phyloP scores from a whole-genome alignment of 306 rosid genomes.

The Dryas octopetala region DNA sequence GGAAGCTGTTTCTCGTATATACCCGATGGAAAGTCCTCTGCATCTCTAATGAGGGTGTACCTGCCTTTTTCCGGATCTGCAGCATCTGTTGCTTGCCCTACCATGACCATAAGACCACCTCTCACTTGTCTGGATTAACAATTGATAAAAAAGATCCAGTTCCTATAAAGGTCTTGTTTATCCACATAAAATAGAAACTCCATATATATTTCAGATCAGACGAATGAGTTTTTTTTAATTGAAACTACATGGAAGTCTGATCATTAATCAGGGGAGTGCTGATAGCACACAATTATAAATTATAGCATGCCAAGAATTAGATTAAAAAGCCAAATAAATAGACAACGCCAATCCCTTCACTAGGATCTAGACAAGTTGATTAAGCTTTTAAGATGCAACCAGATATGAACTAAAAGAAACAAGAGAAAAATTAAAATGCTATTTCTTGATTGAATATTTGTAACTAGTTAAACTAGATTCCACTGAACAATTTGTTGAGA shows the following conservation, averaged over 20 bases:
- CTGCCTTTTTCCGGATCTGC: slow-evolving; percentile 60
- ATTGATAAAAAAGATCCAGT: slow-evolving; percentile 21
- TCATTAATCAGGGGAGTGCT: neutral
- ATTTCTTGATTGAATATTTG: neutral
- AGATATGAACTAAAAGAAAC: neutral
- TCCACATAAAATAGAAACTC: neutral
- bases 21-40: slow-evolving; percentile 72
- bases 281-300: neutral
- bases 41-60: slow-evolving; percentile 62
- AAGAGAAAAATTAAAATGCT: neutral
- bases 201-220: neutral
- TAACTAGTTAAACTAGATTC: neutral
- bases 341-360: neutral
- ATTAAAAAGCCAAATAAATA: neutral
- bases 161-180: slow-evolving; percentile 22
- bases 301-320: neutral
- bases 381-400: neutral
- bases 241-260: neutral
- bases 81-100: slow-evolving; percentile 62
- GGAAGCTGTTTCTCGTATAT: slow-evolving; percentile 88
- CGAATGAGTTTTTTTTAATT: neutral
- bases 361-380: neutral
- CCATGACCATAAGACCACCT: slow-evolving; percentile 32
- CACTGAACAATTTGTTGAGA: neutral
- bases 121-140: slow-evolving; percentile 36